These are phyloP conservation scores for Fusarium tuaranense DNA, from an alignment of 2,329 filamentous ascomycete species.

Conservation along the genomic window DNA sequence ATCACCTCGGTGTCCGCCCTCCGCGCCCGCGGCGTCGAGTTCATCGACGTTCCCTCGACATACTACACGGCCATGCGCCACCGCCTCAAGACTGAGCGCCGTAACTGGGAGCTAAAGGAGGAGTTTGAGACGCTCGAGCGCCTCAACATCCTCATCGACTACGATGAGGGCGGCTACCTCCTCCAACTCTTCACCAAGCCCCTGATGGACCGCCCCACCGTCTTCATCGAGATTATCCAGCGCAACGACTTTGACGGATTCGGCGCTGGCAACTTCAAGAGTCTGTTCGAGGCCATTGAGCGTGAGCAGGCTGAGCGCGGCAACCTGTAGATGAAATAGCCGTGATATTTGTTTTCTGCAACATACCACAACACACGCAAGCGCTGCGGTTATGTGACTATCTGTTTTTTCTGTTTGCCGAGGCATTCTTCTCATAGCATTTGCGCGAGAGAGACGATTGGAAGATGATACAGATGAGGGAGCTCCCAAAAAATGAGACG, in stretches of 20 bases:
- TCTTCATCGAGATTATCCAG: constrained; percentile 97
- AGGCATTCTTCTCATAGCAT: not conserved
- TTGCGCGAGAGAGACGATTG: not conserved
- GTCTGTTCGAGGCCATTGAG: constrained; percentile 94
- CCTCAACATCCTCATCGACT: constrained; percentile 92
- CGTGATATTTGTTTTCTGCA: not conserved
- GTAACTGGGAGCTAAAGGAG: constrained; percentile 76
- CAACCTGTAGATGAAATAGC: constrained; percentile 69
- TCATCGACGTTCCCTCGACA: constrained; percentile 88
- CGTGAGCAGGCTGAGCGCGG: constrained; percentile 88
- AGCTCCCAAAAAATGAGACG: constrained; percentile 16
- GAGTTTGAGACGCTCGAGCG: constrained; percentile 81
- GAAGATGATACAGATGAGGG: not conserved
- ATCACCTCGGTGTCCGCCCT: constrained; percentile 80
- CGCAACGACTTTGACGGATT: constrained; percentile 91
- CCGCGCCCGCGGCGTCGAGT: constrained; percentile 89
- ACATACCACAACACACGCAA: not conserved
- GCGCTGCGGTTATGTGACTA: not conserved
- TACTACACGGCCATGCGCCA: constrained; percentile 85
- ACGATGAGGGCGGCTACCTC: constrained; percentile 91
- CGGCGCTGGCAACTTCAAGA: constrained; percentile 96
- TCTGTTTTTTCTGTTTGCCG: not conserved
- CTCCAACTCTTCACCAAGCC: constrained; percentile 85
- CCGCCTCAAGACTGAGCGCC: constrained; percentile 74
- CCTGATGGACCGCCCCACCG: constrained; percentile 92